Evolutionary conservation across 1,284 basidiomycete genomes (phyloP), one percentile per base, ranked within the genome.

Genomic region (Porogramme epimiltina): DNA sequence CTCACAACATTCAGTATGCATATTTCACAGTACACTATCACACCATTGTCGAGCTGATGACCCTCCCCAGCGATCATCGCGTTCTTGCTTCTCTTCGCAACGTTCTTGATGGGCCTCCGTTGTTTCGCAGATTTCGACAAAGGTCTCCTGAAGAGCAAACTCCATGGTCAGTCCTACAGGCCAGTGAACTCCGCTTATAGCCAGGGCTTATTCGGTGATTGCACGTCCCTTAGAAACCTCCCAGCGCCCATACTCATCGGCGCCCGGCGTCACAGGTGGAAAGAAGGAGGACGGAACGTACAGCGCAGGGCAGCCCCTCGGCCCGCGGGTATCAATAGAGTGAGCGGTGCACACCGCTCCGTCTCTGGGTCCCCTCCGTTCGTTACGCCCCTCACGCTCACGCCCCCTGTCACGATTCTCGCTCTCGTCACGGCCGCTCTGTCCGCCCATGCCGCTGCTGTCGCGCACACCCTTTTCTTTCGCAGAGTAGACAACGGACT

Each of bases 81-180:
- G 1, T 89, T 92, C 70, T 49, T 91, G 18, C 73, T 92, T 42
- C 67, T 92, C 20, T 80, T 91, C 55, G 69, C 74, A 11, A 89
- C 88, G 11, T 90, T 92, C 62, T 78, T 73, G 10, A 79, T 92
- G 24, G 90, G 90, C 28, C 66, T 91, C 15, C 82, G 85, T 45
- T 92, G 90, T 65, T 88, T 90, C 70, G 67, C 78, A 42, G 89
- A 92, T 70, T 92, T 92, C 62, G 85, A 88, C 69, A 83, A 82
- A 66, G 89, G 90, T 23, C 71, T 92, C 23, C 72, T 76, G 42
- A 70, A 75, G 22, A 85, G 89, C 45, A 92, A 92, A 75, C 76
- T 80, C 55, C 79, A 84, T 62, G 82, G 89, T 91, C 72, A 80
- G 87, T 78, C 66, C 19, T 71, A 73, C 65, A 62, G 64, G 52